Evolutionary conservation across 2,329 filamentous ascomycete species (phyloP).

Genomic region (Ophiosphaerella narmari): DNA sequence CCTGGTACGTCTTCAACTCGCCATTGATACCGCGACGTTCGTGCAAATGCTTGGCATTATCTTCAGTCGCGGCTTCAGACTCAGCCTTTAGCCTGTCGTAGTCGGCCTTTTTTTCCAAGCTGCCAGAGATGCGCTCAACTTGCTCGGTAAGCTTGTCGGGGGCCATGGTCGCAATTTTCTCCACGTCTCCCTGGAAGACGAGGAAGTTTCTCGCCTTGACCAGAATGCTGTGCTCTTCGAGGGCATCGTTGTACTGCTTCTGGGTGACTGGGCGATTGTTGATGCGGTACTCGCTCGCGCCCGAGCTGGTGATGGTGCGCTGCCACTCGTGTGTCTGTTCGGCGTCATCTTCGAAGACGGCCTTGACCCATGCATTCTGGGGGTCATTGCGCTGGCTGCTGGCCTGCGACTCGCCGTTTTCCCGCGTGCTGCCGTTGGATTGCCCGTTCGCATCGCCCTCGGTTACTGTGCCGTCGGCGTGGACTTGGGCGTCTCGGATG

Average conservation of each 20-base stretch:
- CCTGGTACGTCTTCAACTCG: slow-evolving; percentile 96
- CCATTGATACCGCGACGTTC: slow-evolving; percentile 93
- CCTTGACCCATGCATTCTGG: slow-evolving; percentile 98
- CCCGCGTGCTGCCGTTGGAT: slow-evolving; percentile 51
- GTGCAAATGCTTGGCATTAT: slow-evolving; percentile 85
- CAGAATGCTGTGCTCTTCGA: slow-evolving; percentile 93
- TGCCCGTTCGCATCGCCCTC: slow-evolving; percentile 41
- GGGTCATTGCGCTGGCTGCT: slow-evolving; percentile 75
- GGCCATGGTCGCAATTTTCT: slow-evolving; percentile 93
- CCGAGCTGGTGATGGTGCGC: slow-evolving; percentile 85
- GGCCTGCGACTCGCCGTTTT: slow-evolving; percentile 58
- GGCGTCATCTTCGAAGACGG: slow-evolving; percentile 96
- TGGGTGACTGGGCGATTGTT: slow-evolving; percentile 89
- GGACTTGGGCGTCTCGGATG: slow-evolving; percentile 88
- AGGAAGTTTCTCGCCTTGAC: slow-evolving; percentile 98
- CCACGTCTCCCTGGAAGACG: slow-evolving; percentile 97
- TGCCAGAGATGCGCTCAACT: slow-evolving; percentile 97
- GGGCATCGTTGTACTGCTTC: slow-evolving; percentile 88
- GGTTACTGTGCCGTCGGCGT: slow-evolving; percentile 81
- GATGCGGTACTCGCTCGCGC: slow-evolving; percentile 94
- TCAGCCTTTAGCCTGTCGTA: slow-evolving; percentile 90
- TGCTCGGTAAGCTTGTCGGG: slow-evolving; percentile 90
- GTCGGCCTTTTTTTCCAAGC: slow-evolving; percentile 89
- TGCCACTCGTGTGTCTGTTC: slow-evolving; percentile 96
- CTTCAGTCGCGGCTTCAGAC: slow-evolving; percentile 83